Evolutionary conservation across 768 basidiomycete species (phyloP).

Genomic region (Omphalotus guepiniiformis): DNA sequence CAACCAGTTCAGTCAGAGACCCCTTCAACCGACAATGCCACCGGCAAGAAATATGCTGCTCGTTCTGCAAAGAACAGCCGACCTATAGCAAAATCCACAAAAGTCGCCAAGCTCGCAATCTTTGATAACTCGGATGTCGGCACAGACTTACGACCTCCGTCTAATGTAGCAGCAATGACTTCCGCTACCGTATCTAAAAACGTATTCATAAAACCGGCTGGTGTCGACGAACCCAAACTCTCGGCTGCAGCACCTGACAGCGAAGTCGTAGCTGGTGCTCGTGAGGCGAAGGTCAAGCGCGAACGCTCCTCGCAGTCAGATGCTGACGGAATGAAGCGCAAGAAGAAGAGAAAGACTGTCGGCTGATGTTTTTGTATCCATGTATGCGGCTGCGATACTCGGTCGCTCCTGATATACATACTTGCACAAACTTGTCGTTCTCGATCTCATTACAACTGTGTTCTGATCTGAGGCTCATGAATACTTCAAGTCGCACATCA

Average conservation of each 20-base stretch:
- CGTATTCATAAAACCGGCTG: slow-evolving; percentile 51
- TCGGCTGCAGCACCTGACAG: background rate
- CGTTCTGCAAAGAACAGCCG: slow-evolving; percentile 5
- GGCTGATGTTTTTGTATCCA: background rate
- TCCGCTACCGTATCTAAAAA: slow-evolving; percentile 10
- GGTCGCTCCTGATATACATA: too few species aligned
- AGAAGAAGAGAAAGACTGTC: slow-evolving; percentile 3
- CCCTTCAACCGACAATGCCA: background rate
- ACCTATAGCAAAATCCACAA: slow-evolving; percentile 21
- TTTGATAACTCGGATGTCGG: slow-evolving; percentile 47
- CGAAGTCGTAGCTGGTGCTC: background rate
- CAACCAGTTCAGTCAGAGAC: background rate
- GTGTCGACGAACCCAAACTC: slow-evolving; percentile 45
- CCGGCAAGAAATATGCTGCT: background rate
- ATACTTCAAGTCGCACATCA: too few species aligned
- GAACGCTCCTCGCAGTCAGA: background rate
- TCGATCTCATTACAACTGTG: too few species aligned
- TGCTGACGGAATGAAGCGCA: background rate
- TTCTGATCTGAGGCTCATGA: too few species aligned
- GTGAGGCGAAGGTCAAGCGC: slow-evolving; percentile 5
- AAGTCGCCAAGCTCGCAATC: slow-evolving; percentile 41
- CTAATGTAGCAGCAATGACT: slow-evolving; percentile 7
- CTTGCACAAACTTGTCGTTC: too few species aligned
- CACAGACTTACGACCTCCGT: slow-evolving; percentile 38
- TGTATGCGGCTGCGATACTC: background rate